A percentile compares a stretch with the other conserved stretches of the same genome.
phyloP scores from a whole-genome alignment of 371 early-diverging fungal species.

The Apophysomyces trapeziformis region DNA sequence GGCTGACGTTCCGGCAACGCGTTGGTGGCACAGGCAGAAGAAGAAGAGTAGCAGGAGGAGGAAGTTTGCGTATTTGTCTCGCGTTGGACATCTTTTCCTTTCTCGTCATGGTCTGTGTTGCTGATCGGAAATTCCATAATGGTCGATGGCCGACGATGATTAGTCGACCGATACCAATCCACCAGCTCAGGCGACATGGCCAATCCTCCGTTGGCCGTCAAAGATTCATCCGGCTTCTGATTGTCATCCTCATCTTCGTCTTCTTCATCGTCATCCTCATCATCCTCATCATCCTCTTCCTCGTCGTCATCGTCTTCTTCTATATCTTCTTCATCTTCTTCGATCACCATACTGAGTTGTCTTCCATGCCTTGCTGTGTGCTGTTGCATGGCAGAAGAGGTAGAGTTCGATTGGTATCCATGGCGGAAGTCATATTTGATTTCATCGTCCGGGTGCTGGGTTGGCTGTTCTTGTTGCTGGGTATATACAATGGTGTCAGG shows the following conservation, averaged over 20 bases:
- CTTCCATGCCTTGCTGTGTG: slow-evolving; percentile 21
- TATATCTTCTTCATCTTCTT: slow-evolving; percentile 13
- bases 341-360: slow-evolving; percentile 12
- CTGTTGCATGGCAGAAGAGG: background rate
- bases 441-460: background rate
- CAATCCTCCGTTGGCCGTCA: slow-evolving; percentile 9
- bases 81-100: background rate
- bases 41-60: no score
- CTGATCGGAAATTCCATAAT: slow-evolving; percentile 13
- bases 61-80: slow-evolving; percentile 7
- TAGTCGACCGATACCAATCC: slow-evolving; percentile 43
- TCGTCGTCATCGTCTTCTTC: slow-evolving; percentile 2
- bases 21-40: no score
- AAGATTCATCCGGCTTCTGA: slow-evolving; percentile 6
- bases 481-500: slow-evolving; percentile 7
- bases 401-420: background rate
- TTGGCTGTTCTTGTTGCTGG: slow-evolving; percentile 7
- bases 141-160: slow-evolving; percentile 15
- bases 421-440: slow-evolving; percentile 21
- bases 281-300: slow-evolving; percentile 11
- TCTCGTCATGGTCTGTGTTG: slow-evolving; percentile 14
- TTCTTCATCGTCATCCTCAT: slow-evolving; percentile 8
- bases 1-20: background rate
- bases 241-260: slow-evolving; percentile 6
- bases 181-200: slow-evolving; percentile 44